Evolutionary conservation across 1,284 basidiomycete species (phyloP), one percentile per base, ranked within the genome.

Genomic region (Ganoderma lingzhi): DNA sequence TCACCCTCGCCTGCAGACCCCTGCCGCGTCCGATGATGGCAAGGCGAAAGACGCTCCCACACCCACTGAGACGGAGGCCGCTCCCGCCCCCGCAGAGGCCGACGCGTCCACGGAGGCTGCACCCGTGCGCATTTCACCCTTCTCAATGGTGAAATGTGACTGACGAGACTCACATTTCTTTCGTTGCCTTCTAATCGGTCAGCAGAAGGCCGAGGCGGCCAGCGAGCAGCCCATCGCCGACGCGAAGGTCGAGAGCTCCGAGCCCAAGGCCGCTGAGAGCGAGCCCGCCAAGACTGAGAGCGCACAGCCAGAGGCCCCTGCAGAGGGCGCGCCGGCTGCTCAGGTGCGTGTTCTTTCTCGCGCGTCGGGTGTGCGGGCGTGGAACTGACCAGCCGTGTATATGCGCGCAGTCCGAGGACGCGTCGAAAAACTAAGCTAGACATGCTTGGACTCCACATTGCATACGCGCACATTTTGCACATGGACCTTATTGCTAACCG

Each of bases 61-160:
- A 2, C 51, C 73, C 45, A 71, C 73, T 53, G 82, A 83, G 65
- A 77, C 78, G n/a, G 81, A 83, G 65, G 78, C 78, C 30, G 78
- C 73, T 1, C 75, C 73, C 59, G 76, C 76, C 37, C 78, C 83
- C 51, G 74, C 70, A 44, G 76, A 82, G 62, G 82, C 81, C 64
- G 76, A 80, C 63, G 78, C 78, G 53, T 82, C 83, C n/a, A 71
- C 78, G 61, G 74, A 78, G 69, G 75, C 73, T 63, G 79, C 77
- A 2, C 72, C 76, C n/a, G 82, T 83, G 60, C 72, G 82, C 76
- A 48, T 41, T 59, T 14, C 23, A n/a, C 37, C 51, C 32, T 14
- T 44, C n/a, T n/a, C 1, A 12, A 37, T 5, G 59, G 6, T n/a
- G 1, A 41, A 23, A 8, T 23, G 23, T 61, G 19, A 44, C 59